Evolutionary conservation across 208 protist genomes (phyloP).

Genomic region (Acanthamoeba healyi): DNA sequence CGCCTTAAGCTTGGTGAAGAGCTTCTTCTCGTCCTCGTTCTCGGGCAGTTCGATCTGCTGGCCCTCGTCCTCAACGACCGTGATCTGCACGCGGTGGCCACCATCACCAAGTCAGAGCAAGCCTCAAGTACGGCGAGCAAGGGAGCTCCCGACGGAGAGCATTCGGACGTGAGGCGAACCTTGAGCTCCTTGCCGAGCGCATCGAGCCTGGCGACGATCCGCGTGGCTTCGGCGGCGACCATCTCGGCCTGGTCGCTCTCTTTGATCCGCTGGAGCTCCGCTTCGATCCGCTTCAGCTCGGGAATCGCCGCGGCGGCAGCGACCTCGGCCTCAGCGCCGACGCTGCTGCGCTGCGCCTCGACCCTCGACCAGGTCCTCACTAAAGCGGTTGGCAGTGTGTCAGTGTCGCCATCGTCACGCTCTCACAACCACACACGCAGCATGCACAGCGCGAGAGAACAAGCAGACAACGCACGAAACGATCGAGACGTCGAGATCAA

Average conservation of each 20-base stretch:
- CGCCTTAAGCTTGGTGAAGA: not conserved
- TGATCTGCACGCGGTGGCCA: not conserved
- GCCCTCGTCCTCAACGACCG: not conserved
- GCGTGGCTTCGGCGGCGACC: not conserved
- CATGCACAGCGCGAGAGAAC: too few species aligned
- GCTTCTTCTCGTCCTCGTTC: conserved; percentile 49
- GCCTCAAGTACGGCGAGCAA: too few species aligned
- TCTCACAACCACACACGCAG: not conserved
- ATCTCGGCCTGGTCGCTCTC: not conserved
- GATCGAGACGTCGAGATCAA: too few species aligned
- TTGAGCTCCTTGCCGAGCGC: not conserved
- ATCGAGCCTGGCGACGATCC: not conserved
- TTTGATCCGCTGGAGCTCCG: not conserved
- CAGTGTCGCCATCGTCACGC: too few species aligned
- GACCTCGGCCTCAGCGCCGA: too few species aligned
- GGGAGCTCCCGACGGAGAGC: too few species aligned
- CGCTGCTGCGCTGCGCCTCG: not conserved
- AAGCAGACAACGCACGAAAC: too few species aligned
- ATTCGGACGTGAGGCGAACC: too few species aligned
- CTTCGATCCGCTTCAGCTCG: conserved; percentile 22
- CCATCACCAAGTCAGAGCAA: too few species aligned
- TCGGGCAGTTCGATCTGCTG: conserved; percentile 41
- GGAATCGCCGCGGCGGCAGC: not conserved
- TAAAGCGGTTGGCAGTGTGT: too few species aligned
- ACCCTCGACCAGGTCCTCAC: not conserved